phyloP scores from a whole-genome alignment of 1,139 yeast species.

The Taphrina sp. region DNA sequence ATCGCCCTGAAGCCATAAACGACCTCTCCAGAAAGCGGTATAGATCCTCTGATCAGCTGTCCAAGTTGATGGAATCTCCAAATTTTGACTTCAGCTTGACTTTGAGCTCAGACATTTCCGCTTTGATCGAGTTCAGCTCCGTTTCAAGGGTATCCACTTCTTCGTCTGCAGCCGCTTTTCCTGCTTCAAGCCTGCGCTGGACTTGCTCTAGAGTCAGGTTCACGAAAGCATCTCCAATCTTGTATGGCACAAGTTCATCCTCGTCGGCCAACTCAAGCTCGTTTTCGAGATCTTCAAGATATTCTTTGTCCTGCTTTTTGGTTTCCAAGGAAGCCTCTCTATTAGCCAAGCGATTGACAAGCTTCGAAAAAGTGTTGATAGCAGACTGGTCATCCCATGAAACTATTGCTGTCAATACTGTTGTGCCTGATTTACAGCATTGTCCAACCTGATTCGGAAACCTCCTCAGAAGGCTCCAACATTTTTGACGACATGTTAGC shows the following conservation, averaged over 20 bases:
- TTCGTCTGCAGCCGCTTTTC: slow-evolving; percentile 52
- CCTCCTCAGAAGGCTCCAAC: slow-evolving; percentile 27
- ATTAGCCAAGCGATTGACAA: slow-evolving; percentile 67
- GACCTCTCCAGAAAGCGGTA: too few species aligned
- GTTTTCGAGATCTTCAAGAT: slow-evolving; percentile 76
- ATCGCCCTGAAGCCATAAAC: too few species aligned
- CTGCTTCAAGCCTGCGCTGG: slow-evolving; percentile 62
- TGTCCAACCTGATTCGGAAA: slow-evolving; percentile 18
- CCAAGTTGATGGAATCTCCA: slow-evolving; percentile 85
- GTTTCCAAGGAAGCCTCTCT: slow-evolving; percentile 53
- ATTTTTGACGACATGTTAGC: slow-evolving; percentile 13
- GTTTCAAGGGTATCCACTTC: slow-evolving; percentile 53
- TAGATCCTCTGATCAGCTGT: slow-evolving; percentile 42
- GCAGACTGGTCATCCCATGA: slow-evolving; percentile 84
- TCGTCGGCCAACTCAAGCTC: slow-evolving; percentile 86
- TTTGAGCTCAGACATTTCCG: slow-evolving; percentile 61
- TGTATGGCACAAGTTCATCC: slow-evolving; percentile 57
- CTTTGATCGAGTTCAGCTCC: slow-evolving; percentile 55
- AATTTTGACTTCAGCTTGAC: slow-evolving; percentile 78
- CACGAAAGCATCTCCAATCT: slow-evolving; percentile 75
- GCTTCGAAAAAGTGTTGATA: slow-evolving; percentile 82
- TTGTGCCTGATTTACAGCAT: too few species aligned
- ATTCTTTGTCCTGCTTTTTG: slow-evolving; percentile 72
- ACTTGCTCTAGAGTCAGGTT: slow-evolving; percentile 65
- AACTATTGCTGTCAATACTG: slow-evolving; percentile 47